phyloP scores from a whole-genome alignment of 2,329 filamentous ascomycete genomes.

The Aspergillus eucalypticola region DNA sequence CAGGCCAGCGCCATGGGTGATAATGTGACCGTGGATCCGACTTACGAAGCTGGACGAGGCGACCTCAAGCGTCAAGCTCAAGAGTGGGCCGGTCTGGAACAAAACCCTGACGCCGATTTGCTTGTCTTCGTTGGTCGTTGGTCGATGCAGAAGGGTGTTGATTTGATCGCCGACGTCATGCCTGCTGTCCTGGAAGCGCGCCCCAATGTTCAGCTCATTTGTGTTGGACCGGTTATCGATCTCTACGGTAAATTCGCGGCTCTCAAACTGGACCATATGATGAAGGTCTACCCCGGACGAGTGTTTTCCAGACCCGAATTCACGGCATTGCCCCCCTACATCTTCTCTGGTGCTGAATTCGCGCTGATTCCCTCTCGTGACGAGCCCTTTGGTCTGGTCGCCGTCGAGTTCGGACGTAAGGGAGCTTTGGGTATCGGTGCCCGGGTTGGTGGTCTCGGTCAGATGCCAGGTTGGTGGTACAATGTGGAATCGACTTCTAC shows the following conservation, averaged over 20 bases:
- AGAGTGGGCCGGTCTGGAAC: slow-evolving; percentile 64
- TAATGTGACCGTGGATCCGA: slow-evolving; percentile 54
- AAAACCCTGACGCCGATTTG: slow-evolving; percentile 61
- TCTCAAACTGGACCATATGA: slow-evolving; percentile 62
- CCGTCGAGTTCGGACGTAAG: slow-evolving; percentile 67
- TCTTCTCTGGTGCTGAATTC: slow-evolving; percentile 68
- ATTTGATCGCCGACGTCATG: slow-evolving; percentile 68
- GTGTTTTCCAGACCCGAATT: slow-evolving; percentile 68
- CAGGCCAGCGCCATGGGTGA: slow-evolving; percentile 51
- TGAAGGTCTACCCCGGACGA: slow-evolving; percentile 63
- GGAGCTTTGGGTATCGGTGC: slow-evolving; percentile 67
- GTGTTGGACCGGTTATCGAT: slow-evolving; percentile 65
- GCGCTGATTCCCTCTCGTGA: slow-evolving; percentile 68
- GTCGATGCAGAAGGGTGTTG: slow-evolving; percentile 68
- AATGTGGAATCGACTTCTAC: slow-evolving; percentile 65
- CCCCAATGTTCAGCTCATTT: slow-evolving; percentile 61
- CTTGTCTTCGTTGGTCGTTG: slow-evolving; percentile 69
- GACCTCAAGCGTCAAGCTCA: slow-evolving; percentile 63
- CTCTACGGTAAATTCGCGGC: slow-evolving; percentile 67
- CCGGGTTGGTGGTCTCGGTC: slow-evolving; percentile 65
- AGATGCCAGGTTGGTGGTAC: slow-evolving; percentile 71
- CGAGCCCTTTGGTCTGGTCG: slow-evolving; percentile 67
- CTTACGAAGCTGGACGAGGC: slow-evolving; percentile 54
- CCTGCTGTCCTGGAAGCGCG: slow-evolving; percentile 64
- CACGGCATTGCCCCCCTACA: slow-evolving; percentile 64